Conservation (phyloP, 140 eudicot species). For the Bidens hawaiensis region DNA sequence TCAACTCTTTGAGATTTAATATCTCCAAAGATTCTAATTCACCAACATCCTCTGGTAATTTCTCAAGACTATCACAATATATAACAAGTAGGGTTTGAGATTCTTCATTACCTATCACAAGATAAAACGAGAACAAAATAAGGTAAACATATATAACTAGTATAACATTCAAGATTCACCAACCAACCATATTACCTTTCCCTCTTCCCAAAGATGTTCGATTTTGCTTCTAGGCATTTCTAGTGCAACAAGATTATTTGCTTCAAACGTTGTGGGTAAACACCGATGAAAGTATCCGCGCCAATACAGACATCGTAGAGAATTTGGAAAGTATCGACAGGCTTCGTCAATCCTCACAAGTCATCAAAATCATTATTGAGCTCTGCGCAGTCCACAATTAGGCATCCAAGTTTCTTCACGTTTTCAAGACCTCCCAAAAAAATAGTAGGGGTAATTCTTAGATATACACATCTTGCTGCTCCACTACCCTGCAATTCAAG, state of each 20-base stretch:
- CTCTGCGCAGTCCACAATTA: neutral
- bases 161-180: neutral
- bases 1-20: too few species aligned
- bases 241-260: conserved; percentile 11
- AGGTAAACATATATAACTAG: neutral
- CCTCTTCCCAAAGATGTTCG: neutral
- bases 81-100: too few species aligned
- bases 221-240: neutral
- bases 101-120: too few species aligned
- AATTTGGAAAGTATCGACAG: neutral
- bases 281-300: neutral
- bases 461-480: neutral
- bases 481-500: conserved; percentile 3
- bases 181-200: neutral
- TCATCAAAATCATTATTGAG: neutral
- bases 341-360: neutral
- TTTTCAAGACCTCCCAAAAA: neutral
- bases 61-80: too few species aligned
- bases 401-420: conserved; percentile 22
- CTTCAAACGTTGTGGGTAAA: conserved; percentile 11
- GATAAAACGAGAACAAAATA: too few species aligned
- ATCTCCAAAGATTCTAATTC: too few species aligned
- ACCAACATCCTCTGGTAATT: too few species aligned
- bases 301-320: conserved; percentile 1
- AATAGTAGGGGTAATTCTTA: neutral